Conservation (phyloP, 2,329 filamentous ascomycete species). For the Aspergillus sp. region DNA sequence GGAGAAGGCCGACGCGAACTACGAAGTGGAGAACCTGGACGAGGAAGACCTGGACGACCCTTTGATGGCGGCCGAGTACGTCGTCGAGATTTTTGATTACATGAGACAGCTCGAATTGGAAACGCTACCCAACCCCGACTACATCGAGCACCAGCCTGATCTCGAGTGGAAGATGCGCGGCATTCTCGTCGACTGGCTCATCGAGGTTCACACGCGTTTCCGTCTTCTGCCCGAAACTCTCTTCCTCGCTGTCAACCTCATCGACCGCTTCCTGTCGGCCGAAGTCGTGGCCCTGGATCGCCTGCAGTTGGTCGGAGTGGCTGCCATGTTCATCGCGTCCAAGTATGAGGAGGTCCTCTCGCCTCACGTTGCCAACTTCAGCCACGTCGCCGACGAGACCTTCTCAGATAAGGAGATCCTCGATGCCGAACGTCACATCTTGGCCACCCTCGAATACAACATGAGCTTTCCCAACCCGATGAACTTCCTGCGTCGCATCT, state of each 20-base stretch:
- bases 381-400: conserved; percentile 92
- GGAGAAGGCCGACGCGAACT: conserved; percentile 35
- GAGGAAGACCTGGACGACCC: conserved; percentile 88
- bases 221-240: conserved; percentile 92
- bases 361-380: conserved; percentile 95
- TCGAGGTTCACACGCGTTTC: conserved; percentile 97
- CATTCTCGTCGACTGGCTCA: conserved; percentile 95
- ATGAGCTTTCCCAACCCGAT: conserved; percentile 98
- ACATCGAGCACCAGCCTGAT: conserved; percentile 93
- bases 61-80: conserved; percentile 96
- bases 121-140: conserved; percentile 84
- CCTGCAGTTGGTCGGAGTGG: conserved; percentile 93
- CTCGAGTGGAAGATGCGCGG: conserved; percentile 98
- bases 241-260: conserved; percentile 96
- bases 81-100: conserved; percentile 96
- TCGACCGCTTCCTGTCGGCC: conserved; percentile 92
- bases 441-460: conserved; percentile 89
- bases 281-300: conserved; percentile 96
- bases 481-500: conserved; percentile 98
- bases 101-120: conserved; percentile 78
- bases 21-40: conserved; percentile 64
- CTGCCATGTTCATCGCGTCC: conserved; percentile 98
- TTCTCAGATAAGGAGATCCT: conserved; percentile 95
- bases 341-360: conserved; percentile 99
- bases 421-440: conserved; percentile 92